Percentiles rank a stretch among this genome's conserved stretches.
Conservation (phyloP, 2,329 filamentous ascomycete species). For the Colletotrichum limetticola region DNA sequence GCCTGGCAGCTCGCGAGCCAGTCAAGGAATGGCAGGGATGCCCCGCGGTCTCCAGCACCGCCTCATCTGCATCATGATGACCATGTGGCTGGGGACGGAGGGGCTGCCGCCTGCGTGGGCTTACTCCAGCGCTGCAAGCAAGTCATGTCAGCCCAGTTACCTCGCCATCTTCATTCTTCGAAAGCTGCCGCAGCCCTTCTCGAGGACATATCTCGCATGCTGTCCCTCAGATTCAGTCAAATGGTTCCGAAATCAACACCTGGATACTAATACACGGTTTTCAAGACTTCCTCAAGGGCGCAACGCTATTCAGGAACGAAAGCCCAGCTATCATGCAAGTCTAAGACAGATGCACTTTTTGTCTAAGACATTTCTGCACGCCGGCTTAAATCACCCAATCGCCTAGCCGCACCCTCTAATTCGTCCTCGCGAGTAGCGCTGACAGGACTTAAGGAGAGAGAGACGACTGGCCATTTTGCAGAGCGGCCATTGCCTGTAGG, state of each 20-base stretch:
- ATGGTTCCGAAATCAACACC: neutral
- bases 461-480: neutral
- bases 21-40: neutral
- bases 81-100: constrained; percentile 5
- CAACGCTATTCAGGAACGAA: constrained; percentile 18
- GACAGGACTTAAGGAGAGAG: neutral
- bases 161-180: neutral
- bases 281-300: neutral
- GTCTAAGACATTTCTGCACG: constrained; percentile 19
- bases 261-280: neutral
- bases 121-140: neutral
- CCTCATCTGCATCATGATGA: constrained; percentile 12
- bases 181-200: neutral
- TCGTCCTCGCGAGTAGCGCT: constrained; percentile 23
- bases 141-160: neutral
- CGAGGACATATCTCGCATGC: neutral
- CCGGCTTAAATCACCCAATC: constrained; percentile 14
- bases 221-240: neutral
- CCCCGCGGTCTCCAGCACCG: constrained; percentile 22
- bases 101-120: neutral
- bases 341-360: constrained; percentile 21
- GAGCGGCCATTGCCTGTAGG: neutral
- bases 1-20: neutral
- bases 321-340: constrained; percentile 19
- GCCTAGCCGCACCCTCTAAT: neutral